Percentiles rank a stretch among this genome's conserved stretches.
These are phyloP conservation scores for Nicotiana knightiana DNA, from an alignment of 257 asterid species.

Conservation along the genomic window DNA sequence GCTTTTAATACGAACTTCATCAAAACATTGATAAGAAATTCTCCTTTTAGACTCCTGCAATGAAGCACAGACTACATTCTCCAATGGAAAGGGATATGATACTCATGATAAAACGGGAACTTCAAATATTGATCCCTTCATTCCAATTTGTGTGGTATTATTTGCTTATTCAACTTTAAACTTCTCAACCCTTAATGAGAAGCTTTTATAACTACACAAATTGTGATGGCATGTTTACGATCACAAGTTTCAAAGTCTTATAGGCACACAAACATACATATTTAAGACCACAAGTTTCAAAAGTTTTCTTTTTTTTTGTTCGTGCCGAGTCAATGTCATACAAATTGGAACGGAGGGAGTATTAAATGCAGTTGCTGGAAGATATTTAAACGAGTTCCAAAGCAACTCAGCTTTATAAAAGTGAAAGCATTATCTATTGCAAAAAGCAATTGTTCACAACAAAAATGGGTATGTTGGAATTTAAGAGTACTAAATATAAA, in stretches of 20 bases:
- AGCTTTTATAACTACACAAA: too few relatives aligned
- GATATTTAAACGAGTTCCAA: background rate
- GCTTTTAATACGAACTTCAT: background rate
- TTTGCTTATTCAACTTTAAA: too few relatives aligned
- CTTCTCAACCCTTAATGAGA: too few relatives aligned
- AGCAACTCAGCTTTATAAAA: background rate
- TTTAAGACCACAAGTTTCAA: too few relatives aligned
- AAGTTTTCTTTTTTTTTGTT: too few relatives aligned
- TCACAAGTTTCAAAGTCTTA: too few relatives aligned
- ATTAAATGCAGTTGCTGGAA: background rate
- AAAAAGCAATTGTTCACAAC: background rate
- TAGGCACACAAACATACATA: too few relatives aligned
- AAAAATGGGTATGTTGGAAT: background rate
- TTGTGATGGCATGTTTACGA: too few relatives aligned
- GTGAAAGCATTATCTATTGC: background rate
- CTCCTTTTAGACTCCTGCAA: constrained; percentile 2
- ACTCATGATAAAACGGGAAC: background rate
- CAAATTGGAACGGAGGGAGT: too few relatives aligned
- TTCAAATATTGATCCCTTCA: background rate
- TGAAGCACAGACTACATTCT: background rate
- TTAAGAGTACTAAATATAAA: background rate
- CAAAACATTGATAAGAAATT: background rate
- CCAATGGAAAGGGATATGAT: background rate
- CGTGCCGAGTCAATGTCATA: too few relatives aligned
- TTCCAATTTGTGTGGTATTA: too few relatives aligned